Evolutionary conservation across 495 filamentous ascomycete species (phyloP), one percentile per base, ranked within the genome.

Genomic region (Geopyxis carbonaria): DNA sequence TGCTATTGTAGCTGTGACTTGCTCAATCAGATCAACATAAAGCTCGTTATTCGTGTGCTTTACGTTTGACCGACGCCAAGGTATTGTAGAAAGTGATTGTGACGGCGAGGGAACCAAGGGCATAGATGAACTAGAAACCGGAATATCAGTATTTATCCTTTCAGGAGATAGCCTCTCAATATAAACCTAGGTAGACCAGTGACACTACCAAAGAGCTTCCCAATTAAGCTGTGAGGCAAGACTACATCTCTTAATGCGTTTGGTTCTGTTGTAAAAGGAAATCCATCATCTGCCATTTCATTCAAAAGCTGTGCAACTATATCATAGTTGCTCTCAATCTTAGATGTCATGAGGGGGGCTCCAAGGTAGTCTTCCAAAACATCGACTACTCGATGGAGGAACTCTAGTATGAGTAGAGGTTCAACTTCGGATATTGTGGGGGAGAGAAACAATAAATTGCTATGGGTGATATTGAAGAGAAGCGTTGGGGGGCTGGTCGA

Each of bases 11-110:
- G 93, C 80, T 0, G 73, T 73, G 0, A 99, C 68, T 3, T 80
- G 79, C 62, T 99, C 89, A 31, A 99, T 70, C 2, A 99, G 70
- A 57, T 99, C 89, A 28, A 93, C 89, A 57, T 99, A 95, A 23
- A 99, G 70, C 59, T 95, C 87, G 59, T 94, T 95, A 34, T 79
- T 87, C 4, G 86, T 95, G 57, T 99, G 91, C 6, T 84, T 74
- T 40, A 99, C 89, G 51, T 89, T 91, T 24, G 84, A 70, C 22
- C 84, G 70, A 32, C 89, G 72, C 89, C 89, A 99, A 4, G 85
- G 85, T 37, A 80, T 76, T 8, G 75, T 65, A 33, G 65, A 67
- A 29, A 69, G 49, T 13, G 61, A 50, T 41, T 63, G 64, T 8
- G 59, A 37, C 5, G 63, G 51, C 11, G 61, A 51, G 24, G 63